A percentile compares a stretch with the other conserved stretches of the same genome.
These are phyloP conservation scores for Populus ilicifolia DNA, from an alignment of 345 rosid species.

Conservation along the genomic window DNA sequence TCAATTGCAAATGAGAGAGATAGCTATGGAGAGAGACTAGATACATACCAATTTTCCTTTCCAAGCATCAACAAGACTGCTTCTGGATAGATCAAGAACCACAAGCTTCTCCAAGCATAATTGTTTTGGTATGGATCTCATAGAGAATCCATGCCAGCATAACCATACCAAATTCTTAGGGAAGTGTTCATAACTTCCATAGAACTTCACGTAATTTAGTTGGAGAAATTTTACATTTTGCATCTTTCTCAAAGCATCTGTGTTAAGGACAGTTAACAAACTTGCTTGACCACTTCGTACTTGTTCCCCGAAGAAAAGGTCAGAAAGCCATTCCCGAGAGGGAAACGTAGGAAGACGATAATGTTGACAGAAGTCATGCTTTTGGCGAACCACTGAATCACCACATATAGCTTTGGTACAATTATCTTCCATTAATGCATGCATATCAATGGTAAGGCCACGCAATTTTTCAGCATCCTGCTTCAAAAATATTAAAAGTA, in stretches of 20 bases:
- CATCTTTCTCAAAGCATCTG: not conserved
- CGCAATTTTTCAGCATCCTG: not conserved
- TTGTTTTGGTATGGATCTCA: not conserved
- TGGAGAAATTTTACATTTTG: not conserved
- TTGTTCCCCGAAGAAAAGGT: not conserved
- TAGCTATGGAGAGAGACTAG: not conserved
- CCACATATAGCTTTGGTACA: not conserved
- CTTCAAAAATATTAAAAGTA: not conserved
- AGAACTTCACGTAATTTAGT: not conserved
- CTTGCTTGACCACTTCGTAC: not conserved
- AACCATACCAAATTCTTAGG: not conserved
- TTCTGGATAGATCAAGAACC: not conserved
- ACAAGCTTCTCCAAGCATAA: not conserved
- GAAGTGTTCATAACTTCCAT: not conserved
- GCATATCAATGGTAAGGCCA: not conserved
- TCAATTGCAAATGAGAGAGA: rapidly evolving
- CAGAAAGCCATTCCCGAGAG: too few species aligned
- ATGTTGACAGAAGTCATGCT: too few species aligned
- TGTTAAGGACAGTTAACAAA: too few species aligned
- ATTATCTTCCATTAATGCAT: not conserved
- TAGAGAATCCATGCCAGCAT: not conserved
- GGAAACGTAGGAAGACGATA: too few species aligned
- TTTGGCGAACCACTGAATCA: too few species aligned
- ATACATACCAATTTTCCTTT: not conserved
- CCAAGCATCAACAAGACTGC: not conserved